Conservation (phyloP, 2,329 filamentous ascomycete genomes). For the Stachybotrys echinatus region DNA sequence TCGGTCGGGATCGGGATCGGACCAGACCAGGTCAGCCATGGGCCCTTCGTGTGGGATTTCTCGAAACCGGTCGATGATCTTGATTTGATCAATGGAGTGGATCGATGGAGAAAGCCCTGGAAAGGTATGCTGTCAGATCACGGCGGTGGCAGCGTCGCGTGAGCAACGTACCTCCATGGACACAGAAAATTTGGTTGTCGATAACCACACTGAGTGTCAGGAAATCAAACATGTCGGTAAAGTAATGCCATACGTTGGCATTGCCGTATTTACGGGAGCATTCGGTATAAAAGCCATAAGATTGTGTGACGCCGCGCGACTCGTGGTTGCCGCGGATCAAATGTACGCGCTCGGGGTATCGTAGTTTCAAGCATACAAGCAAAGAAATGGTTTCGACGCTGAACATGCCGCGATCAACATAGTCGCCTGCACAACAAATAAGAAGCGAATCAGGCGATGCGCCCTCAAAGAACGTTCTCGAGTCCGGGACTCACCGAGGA, state of each 20-base stretch:
- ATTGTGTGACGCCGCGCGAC: constrained; percentile 94
- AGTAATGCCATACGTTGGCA: constrained; percentile 98
- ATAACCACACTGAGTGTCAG: constrained; percentile 95
- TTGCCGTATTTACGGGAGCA: constrained; percentile 98
- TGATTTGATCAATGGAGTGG: constrained; percentile 98
- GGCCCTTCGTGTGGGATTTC: constrained; percentile 98
- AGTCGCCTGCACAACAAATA: too few relatives aligned
- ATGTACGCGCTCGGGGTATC: constrained; percentile 93
- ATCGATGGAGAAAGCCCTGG: constrained; percentile 79
- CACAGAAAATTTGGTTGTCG: constrained; percentile 98
- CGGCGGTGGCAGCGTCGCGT: background rate
- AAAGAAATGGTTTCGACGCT: constrained; percentile 98
- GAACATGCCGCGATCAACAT: constrained; percentile 97
- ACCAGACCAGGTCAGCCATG: constrained; percentile 99
- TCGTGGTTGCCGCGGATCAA: constrained; percentile 98
- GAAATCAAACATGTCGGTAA: constrained; percentile 99
- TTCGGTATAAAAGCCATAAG: constrained; percentile 98
- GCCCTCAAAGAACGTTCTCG: constrained; percentile 6
- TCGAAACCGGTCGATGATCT: constrained; percentile 97
- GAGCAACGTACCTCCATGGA: constrained; percentile 68
- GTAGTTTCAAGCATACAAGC: constrained; percentile 92
- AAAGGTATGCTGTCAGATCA: background rate
- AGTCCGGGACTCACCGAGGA: constrained; percentile 64
- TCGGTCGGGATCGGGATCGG: constrained; percentile 91
- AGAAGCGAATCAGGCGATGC: constrained; percentile 5